Evolutionary conservation across 495 filamentous ascomycete species (phyloP), one percentile per base, ranked within the genome.

Genomic region (Podospora pseudopauciseta): DNA sequence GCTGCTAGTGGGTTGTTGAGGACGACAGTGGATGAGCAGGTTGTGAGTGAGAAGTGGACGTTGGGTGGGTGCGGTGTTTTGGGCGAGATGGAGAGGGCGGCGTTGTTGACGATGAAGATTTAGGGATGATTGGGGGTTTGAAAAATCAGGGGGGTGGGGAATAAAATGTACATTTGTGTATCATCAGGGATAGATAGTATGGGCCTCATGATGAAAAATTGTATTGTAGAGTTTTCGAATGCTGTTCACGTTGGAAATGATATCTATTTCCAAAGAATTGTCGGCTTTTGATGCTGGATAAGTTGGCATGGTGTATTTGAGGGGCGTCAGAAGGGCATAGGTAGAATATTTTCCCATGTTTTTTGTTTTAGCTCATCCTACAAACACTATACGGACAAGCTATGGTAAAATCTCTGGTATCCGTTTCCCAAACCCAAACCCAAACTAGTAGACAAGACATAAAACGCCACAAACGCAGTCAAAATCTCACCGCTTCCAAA

Each of bases 41-140:
- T 84, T 69, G 92, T 98, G 32, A 83, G 84, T 54, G 92, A 97
- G 84, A 92, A 91, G 81, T 97, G 92, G 91, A 89, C 87, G 64
- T 69, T 97, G 72, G 87, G 90, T 67, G 92, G 92, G 20, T 85
- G 86, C 68, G 93, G 93, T n/a, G 82, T 94, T 63, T 82, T 97
- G 60, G 92, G 91, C 23, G 93, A 97, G 85, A 86, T 94, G 81
- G 88, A 92, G 80, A 85, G 87, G 66, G 82, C 86, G 27, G 80
- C 87, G 32, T 70, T 84, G 62, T 80, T 87, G 75, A 86, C 83
- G 59, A 80, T 80, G 80, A 69, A 77, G 62, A 39, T 71, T 57
- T 71, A 57, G 67, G 68, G 23, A 56, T 23, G 23, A 28, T 26
- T 23, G 18, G 7, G 19, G 58, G 26, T 5, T 13, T 0, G 26